phyloP scores from a whole-genome alignment of 768 basidiomycete species.

The Pisolithus marmoratus region DNA sequence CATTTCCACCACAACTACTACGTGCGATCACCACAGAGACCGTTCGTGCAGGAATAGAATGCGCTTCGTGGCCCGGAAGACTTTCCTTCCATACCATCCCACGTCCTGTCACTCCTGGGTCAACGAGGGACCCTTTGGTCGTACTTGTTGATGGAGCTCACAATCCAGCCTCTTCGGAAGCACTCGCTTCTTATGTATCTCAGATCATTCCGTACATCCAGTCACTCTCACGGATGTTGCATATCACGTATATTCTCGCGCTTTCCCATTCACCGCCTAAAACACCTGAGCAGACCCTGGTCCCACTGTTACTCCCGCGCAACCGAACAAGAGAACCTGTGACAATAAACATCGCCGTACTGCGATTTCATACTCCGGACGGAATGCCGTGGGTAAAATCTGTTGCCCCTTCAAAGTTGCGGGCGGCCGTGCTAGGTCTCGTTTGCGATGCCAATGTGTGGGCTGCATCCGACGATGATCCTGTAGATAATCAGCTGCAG shows the following conservation, averaged over 20 bases:
- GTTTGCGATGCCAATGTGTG: constrained; percentile 44
- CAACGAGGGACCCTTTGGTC: constrained; percentile 19
- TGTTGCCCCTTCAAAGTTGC: constrained; percentile 48
- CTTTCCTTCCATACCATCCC: constrained; percentile 57
- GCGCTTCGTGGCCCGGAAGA: constrained; percentile 75
- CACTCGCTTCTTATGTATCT: constrained; percentile 56
- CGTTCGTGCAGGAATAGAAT: constrained; percentile 52
- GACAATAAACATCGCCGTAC: constrained; percentile 45
- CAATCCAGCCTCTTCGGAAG: constrained; percentile 71
- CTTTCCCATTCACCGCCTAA: constrained; percentile 89
- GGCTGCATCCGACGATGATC: constrained; percentile 30
- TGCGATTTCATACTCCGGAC: constrained; percentile 68
- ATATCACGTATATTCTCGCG: constrained; percentile 67
- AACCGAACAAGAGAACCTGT: constrained; percentile 23
- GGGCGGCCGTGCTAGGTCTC: constrained; percentile 37
- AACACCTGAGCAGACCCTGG: constrained; percentile 63
- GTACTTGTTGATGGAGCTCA: constrained; percentile 92
- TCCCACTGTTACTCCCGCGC: constrained; percentile 51
- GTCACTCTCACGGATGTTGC: constrained; percentile 22
- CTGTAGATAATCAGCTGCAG: constrained; percentile 32
- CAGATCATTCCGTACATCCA: constrained; percentile 27
- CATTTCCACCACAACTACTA: constrained; percentile 11
- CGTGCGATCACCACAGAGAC: constrained; percentile 41
- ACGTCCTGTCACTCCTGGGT: constrained; percentile 14
- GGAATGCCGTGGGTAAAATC: constrained; percentile 94